A percentile compares a stretch with the other conserved stretches of the same genome.
phyloP scores from a whole-genome alignment of 1,284 basidiomycete species.

The Coriolopsis trogii region DNA sequence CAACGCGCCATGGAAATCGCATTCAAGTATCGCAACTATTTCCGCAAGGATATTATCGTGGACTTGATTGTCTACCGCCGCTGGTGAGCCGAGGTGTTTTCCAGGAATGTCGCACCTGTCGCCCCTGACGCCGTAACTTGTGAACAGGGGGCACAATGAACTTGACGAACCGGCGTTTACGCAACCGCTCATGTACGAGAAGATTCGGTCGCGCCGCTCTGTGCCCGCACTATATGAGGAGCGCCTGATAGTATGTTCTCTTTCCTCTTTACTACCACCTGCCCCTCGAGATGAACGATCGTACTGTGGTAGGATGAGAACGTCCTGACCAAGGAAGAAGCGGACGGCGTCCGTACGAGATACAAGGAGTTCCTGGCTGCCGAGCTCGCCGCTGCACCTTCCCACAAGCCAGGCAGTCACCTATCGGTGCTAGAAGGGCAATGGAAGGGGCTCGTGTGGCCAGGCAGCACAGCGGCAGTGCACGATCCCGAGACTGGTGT shows the following conservation, averaged over 20 bases:
- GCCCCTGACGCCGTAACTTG: background rate
- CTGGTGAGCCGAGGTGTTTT: constrained; percentile 50
- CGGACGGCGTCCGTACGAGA: constrained; percentile 50
- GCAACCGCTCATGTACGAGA: constrained; percentile 87
- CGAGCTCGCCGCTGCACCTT: constrained; percentile 53
- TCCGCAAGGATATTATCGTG: constrained; percentile 86
- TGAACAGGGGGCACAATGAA: constrained; percentile 80
- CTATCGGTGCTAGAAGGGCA: constrained; percentile 58
- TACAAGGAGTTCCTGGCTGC: constrained; percentile 67
- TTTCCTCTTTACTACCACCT: constrained; percentile 1
- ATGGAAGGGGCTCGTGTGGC: constrained; percentile 79
- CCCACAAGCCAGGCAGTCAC: constrained; percentile 46
- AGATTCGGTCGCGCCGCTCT: constrained; percentile 75
- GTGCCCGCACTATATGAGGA: constrained; percentile 85
- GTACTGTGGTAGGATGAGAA: constrained; percentile 49
- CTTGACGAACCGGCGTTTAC: constrained; percentile 91
- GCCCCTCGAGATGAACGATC: background rate
- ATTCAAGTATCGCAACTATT: constrained; percentile 82
- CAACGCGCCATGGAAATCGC: constrained; percentile 78
- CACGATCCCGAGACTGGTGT: constrained; percentile 74
- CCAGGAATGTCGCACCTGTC: background rate
- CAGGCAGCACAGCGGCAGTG: constrained; percentile 54
- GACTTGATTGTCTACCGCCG: constrained; percentile 88
- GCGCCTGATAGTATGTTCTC: constrained; percentile 63
- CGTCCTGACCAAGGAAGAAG: constrained; percentile 52